phyloP scores from a whole-genome alignment of 208 protist species.

The Wallacemonas sp. region DNA sequence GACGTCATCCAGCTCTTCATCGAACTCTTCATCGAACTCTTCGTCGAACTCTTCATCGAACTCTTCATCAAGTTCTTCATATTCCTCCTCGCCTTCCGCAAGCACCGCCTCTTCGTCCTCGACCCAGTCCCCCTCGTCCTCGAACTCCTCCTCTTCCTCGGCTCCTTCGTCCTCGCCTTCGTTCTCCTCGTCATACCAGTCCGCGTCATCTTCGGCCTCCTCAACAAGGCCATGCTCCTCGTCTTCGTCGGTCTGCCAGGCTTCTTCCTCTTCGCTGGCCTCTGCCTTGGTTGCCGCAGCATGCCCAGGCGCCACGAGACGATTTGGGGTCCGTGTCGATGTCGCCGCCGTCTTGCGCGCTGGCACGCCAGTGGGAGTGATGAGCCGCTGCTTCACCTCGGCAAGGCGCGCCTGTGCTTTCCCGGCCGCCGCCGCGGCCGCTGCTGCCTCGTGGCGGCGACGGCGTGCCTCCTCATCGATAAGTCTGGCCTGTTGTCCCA shows the following conservation, averaged over 20 bases:
- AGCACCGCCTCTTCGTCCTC: not conserved
- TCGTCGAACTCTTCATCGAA: slow-evolving; percentile 22
- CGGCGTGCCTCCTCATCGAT: slow-evolving; percentile 11
- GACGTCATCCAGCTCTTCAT: not conserved
- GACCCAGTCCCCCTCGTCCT: not conserved
- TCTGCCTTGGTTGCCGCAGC: not conserved
- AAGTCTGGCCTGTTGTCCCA: slow-evolving; percentile 30
- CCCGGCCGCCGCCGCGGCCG: slow-evolving; percentile 17
- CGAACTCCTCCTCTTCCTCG: slow-evolving; percentile 4
- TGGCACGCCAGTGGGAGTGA: not conserved
- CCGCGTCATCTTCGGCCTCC: slow-evolving; percentile 6
- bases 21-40: slow-evolving; percentile 14
- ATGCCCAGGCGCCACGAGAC: not conserved
- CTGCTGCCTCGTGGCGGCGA: slow-evolving; percentile 6
- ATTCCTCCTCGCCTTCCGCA: slow-evolving; percentile 27
- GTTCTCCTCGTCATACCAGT: slow-evolving; percentile 8
- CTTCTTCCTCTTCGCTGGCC: not conserved
- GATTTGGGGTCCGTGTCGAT: not conserved
- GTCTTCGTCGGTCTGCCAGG: slow-evolving; percentile 1
- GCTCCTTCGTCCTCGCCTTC: slow-evolving; percentile 9
- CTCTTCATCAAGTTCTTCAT: slow-evolving; percentile 22
- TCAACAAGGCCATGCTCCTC: not conserved
- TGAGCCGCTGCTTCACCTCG: slow-evolving; percentile 2
- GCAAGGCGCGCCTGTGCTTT: slow-evolving; percentile 20
- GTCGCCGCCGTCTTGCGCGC: not conserved